Conservation (phyloP, 2,329 filamentous ascomycete genomes). For the Ceratocystis smalleyi region DNA sequence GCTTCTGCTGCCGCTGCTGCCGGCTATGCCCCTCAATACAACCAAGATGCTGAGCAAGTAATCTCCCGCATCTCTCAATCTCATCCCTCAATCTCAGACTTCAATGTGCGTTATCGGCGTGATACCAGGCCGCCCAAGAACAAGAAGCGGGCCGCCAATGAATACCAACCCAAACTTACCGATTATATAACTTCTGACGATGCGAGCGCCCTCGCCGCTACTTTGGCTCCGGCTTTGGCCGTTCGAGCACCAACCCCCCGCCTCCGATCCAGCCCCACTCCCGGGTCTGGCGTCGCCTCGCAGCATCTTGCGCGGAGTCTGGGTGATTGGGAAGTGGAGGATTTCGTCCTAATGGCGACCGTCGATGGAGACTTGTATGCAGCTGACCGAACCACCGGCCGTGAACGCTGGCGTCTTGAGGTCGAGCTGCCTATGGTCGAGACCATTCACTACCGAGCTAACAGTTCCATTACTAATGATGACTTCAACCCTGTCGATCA, state of each 20-base stretch:
- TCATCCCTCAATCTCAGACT: constrained; percentile 4
- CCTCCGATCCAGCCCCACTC: constrained; percentile 38
- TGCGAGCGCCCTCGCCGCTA: constrained; percentile 92
- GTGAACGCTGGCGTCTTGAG: constrained; percentile 71
- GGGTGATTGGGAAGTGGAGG: constrained; percentile 99
- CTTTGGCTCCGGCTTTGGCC: constrained; percentile 90
- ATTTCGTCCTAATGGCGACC: constrained; percentile 99
- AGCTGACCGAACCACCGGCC: constrained; percentile 72
- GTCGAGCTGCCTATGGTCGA: constrained; percentile 80
- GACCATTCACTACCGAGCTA: constrained; percentile 63
- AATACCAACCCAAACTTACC: constrained; percentile 23
- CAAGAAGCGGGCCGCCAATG: constrained; percentile 24
- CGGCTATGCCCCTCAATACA: constrained; percentile 13
- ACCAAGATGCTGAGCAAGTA: constrained; percentile 3
- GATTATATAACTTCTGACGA: constrained; percentile 37
- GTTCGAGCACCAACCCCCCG: constrained; percentile 82
- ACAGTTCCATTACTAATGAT: constrained; percentile 44
- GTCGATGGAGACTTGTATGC: constrained; percentile 95
- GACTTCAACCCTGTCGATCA: constrained; percentile 58
- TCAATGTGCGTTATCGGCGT: constrained; percentile 10
- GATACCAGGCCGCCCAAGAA: constrained; percentile 12
- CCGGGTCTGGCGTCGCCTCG: constrained; percentile 54
- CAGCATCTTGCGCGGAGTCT: constrained; percentile 89
- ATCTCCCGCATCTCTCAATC: constrained; percentile 10
- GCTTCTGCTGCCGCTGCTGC: constrained; percentile 16